Percentiles rank a stretch among this genome's conserved stretches.
Conservation (phyloP, 257 asterid genomes). For the Handroanthus guayacan region DNA sequence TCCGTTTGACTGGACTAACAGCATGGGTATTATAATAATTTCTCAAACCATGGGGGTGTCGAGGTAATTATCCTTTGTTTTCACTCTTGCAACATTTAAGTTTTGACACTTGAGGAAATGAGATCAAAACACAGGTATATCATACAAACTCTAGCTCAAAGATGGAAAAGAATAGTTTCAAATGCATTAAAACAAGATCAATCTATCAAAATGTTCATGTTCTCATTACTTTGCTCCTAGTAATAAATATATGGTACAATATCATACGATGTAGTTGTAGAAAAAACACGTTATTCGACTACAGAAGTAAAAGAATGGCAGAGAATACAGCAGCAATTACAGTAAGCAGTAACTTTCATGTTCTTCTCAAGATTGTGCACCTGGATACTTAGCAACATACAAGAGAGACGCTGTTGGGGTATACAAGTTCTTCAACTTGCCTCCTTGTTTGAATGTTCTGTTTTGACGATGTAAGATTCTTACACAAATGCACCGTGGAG, state of each 20-base stretch:
- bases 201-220: slow-evolving; percentile 35
- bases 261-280: slow-evolving; percentile 16
- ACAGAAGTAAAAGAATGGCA: slow-evolving; percentile 24
- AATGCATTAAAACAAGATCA: slow-evolving; percentile 30
- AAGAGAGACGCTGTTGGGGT: not conserved
- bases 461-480: not conserved
- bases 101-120: slow-evolving; percentile 15
- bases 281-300: slow-evolving; percentile 26
- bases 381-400: not conserved
- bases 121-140: not conserved
- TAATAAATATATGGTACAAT: slow-evolving; percentile 35
- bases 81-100: slow-evolving; percentile 31
- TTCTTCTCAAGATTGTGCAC: slow-evolving; percentile 32
- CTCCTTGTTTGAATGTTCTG: not conserved
- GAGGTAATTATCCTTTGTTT: not conserved
- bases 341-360: slow-evolving; percentile 1
- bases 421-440: slow-evolving; percentile 18
- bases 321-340: slow-evolving; percentile 25
- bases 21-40: too few species aligned
- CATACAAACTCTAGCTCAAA: not conserved
- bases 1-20: too few species aligned
- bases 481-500: slow-evolving; percentile 34
- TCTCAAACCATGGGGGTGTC: too few species aligned
- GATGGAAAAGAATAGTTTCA: not conserved
- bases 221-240: slow-evolving; percentile 31